These are phyloP conservation scores for Pythium insidiosum DNA, from an alignment of 352 stramenopile species.

Conservation along the genomic window DNA sequence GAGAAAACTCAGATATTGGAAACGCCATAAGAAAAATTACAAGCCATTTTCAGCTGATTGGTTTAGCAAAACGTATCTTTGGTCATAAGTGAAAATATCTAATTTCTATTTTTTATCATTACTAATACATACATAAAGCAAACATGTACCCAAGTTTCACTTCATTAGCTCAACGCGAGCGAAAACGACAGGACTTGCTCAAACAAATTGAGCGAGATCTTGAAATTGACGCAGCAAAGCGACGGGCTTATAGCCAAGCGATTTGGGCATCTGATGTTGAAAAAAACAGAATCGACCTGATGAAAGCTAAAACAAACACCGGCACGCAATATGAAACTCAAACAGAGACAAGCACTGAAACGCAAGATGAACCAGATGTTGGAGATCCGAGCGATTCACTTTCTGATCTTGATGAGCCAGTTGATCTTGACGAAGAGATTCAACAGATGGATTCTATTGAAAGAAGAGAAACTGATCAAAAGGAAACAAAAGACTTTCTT, in stretches of 20 bases:
- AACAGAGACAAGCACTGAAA: not conserved
- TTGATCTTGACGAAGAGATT: no score
- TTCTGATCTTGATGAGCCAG: no score
- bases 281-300: conserved; percentile 10
- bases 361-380: not conserved
- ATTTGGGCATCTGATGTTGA: conserved; percentile 14
- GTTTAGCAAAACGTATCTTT: no score
- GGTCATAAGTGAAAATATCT: no score
- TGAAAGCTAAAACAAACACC: not conserved
- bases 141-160: conserved; percentile 17
- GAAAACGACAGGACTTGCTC: conserved; percentile 10
- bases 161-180: conserved; percentile 3
- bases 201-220: conserved; percentile 6
- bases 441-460: no score
- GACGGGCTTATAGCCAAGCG: conserved; percentile 10
- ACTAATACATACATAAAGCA: not conserved
- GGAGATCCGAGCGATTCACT: not conserved
- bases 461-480: no score
- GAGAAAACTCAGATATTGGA: no score
- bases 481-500: not conserved
- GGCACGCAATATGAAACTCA: conserved; percentile 9
- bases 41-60: not conserved
- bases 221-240: conserved; percentile 6
- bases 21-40: no score
- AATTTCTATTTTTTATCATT: not conserved